Conservation (phyloP, 2,329 filamentous ascomycete genomes). For the Penicillium sp. region DNA sequence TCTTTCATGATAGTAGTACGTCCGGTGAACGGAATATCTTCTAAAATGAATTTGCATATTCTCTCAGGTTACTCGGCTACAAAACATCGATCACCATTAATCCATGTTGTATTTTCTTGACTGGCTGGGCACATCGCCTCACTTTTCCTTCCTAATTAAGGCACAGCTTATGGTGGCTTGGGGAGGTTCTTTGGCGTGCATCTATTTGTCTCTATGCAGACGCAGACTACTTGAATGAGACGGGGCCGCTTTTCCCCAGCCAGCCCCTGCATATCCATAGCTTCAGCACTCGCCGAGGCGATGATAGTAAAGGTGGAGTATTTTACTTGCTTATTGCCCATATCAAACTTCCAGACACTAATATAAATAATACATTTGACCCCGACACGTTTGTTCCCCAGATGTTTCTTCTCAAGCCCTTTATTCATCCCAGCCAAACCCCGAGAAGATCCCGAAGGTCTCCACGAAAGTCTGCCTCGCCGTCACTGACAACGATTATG, state of each 20-base stretch:
- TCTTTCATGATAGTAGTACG: too few species aligned
- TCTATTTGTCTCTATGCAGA: neutral
- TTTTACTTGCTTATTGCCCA: neutral
- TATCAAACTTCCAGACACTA: too few species aligned
- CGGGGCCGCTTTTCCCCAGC: neutral
- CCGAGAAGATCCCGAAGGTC: neutral
- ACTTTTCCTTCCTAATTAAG: neutral
- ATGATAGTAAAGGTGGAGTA: neutral
- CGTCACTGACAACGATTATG: neutral
- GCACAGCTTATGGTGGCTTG: neutral
- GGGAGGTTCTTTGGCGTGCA: neutral
- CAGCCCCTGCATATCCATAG: slow-evolving; percentile 1
- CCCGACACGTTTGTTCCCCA: neutral
- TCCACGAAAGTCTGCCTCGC: neutral
- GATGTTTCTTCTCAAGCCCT: slow-evolving; percentile 4
- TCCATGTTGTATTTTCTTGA: too few species aligned
- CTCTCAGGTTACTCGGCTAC: neutral
- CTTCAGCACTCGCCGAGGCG: neutral
- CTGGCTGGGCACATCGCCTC: neutral
- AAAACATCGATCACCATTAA: too few species aligned
- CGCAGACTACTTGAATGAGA: neutral
- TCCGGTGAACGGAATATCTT: too few species aligned
- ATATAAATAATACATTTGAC: neutral
- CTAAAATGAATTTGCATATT: too few species aligned
- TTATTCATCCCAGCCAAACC: neutral